Evolutionary conservation across 805 yeast genomes (phyloP), one percentile per base, ranked within the genome.

Genomic region (Saturnispora kantuleensis): DNA sequence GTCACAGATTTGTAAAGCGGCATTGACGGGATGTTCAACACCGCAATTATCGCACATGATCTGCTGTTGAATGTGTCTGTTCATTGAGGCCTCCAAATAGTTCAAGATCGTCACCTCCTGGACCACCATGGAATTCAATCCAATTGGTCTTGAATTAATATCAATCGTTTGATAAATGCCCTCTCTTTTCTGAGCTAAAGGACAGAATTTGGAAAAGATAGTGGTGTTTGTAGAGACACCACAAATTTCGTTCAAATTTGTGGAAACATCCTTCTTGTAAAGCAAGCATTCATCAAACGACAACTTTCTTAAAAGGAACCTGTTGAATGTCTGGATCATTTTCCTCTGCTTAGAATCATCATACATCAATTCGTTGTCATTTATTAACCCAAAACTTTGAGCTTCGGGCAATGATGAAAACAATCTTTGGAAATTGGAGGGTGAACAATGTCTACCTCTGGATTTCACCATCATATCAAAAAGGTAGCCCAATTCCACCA

Each of bases 401-500:
- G 85, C 84, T 30, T 75, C 76, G 1, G 71, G 70, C 6, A 69
- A 59, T 1, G 70, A 58, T 9, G 69, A 66, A 34, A 83, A 56
- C 4, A 76, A 59, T 31, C 69, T 65, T 51, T 79, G 81, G 56
- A 90, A 87, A 57, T 93, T 93, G 2, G 88, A 69, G 0, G 96
- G 82, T 34, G 85, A 76, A 54, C 90, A 87, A 52, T 84, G 85
- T 33, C 75, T 73, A 0, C 95, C 93, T 11, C 73, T 64, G 0
- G 96, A 87, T 58, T 85, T 84, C 35, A 72, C 73, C 64, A 90
- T 73, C 98, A 93, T 90, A 56, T 94, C 97, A 63, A 78, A 86
- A 11, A 94, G 65, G 50, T 87, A 86, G 0, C 96, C 98, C 38
- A 89, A 65, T 57, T 93, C 97, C 40, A 84, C 79, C 26, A 88